Conservation (phyloP, 345 rosid genomes). For the Linum trigynum region DNA sequence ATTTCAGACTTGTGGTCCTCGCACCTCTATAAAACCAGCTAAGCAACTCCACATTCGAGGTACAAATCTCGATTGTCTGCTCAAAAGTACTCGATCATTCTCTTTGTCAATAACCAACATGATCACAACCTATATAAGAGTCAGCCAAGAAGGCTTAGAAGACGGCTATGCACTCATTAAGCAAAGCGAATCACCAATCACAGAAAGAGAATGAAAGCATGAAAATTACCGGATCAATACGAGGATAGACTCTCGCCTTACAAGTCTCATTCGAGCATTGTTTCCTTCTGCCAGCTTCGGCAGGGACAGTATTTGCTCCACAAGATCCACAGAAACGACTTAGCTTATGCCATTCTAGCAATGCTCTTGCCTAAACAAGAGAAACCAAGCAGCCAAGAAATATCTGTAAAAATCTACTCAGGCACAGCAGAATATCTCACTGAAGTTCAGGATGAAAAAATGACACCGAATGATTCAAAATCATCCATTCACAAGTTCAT, state of each 20-base stretch:
- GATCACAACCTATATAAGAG: constrained; percentile 64
- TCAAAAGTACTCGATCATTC: constrained; percentile 70
- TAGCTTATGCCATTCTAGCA: constrained; percentile 71
- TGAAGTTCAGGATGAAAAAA: neutral
- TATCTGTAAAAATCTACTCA: neutral
- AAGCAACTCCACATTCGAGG: constrained; percentile 98
- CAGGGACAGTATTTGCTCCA: constrained; percentile 53
- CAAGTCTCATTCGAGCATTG: constrained; percentile 59
- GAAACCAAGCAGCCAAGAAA: neutral
- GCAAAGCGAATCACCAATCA: constrained; percentile 1
- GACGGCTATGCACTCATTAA: neutral
- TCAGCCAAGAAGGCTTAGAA: constrained; percentile 9
- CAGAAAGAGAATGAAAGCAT: constrained; percentile 1
- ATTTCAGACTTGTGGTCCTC: neutral
- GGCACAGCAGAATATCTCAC: neutral
- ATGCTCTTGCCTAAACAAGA: constrained; percentile 57
- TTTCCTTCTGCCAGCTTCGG: constrained; percentile 76
- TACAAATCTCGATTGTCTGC: constrained; percentile 76
- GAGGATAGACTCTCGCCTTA: constrained; percentile 69
- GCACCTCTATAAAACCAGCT: constrained; percentile 92
- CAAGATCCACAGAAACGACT: constrained; percentile 75
- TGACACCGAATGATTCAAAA: too few relatives aligned
- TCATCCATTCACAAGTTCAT: too few relatives aligned
- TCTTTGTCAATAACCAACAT: constrained; percentile 88
- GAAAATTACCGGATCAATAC: constrained; percentile 67